These are phyloP conservation scores for Anacardium occidentale DNA, from an alignment of 345 rosid genomes.

Conservation along the genomic window DNA sequence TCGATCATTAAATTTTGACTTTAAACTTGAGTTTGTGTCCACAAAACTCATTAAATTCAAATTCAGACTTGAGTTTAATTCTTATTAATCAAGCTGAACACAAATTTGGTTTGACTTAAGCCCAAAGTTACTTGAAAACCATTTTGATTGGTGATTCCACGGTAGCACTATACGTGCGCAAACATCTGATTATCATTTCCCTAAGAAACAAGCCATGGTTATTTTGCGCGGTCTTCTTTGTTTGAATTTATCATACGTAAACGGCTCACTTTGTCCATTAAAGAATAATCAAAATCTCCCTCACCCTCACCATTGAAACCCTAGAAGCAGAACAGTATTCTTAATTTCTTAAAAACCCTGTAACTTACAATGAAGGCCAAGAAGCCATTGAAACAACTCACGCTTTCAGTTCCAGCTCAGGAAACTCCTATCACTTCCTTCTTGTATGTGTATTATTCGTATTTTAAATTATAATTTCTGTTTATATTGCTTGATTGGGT, in stretches of 20 bases:
- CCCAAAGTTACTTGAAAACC: no score
- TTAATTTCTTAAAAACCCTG: neutral
- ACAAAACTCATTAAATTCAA: no score
- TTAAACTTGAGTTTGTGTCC: no score
- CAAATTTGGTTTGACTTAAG: no score
- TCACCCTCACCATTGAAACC: slow-evolving; percentile 26
- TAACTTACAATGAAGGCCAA: slow-evolving; percentile 53
- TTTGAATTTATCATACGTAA: slow-evolving; percentile 18
- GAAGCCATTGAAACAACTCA: slow-evolving; percentile 78
- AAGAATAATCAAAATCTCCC: slow-evolving; percentile 15
- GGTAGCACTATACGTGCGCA: neutral
- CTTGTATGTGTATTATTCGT: slow-evolving; percentile 46
- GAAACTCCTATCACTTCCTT: slow-evolving; percentile 76
- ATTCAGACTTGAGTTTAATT: no score
- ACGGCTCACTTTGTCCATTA: neutral
- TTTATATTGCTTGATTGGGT: neutral
- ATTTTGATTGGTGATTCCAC: neutral
- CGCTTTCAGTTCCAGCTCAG: slow-evolving; percentile 81
- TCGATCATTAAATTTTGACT: no score
- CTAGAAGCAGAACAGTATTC: slow-evolving; percentile 16
- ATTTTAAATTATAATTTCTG: neutral
- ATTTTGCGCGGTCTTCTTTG: slow-evolving; percentile 6
- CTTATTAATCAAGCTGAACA: no score
- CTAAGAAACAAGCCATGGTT: neutral
- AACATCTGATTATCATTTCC: neutral